A percentile compares a stretch with the other conserved stretches of the same genome.
These are phyloP conservation scores for Botrytis pseudocinerea DNA, from an alignment of 2,329 filamentous ascomycete species.

Conservation along the genomic window DNA sequence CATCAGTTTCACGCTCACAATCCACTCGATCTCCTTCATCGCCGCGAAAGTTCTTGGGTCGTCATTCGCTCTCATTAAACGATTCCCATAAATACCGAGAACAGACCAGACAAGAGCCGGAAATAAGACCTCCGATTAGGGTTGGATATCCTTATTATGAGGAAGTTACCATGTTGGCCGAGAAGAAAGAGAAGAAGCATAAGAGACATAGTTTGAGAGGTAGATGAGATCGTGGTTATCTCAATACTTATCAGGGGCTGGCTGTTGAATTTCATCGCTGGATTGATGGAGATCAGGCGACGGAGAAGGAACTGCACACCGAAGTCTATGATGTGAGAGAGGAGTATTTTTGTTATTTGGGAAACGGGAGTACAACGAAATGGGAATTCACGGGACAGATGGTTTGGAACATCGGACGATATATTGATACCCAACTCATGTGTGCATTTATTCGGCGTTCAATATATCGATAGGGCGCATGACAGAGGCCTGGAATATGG, in stretches of 20 bases:
- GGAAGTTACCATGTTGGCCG: constrained; percentile 17
- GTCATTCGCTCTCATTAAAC: constrained; percentile 3
- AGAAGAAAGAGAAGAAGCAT: constrained; percentile 7
- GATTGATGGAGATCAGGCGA: neutral
- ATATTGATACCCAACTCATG: constrained; percentile 23
- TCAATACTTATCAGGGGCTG: neutral
- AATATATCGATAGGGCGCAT: neutral
- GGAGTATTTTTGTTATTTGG: neutral
- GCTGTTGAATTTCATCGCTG: neutral
- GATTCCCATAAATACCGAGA: neutral
- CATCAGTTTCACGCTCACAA: constrained; percentile 6
- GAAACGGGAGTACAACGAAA: neutral
- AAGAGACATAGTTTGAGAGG: constrained; percentile 18
- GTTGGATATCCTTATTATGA: constrained; percentile 26
- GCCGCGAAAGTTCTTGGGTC: neutral
- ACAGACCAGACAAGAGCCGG: neutral
- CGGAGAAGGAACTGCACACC: neutral
- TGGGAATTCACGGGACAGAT: neutral
- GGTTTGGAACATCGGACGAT: neutral
- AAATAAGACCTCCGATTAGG: constrained; percentile 18
- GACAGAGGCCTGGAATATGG: neutral
- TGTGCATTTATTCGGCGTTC: constrained; percentile 15
- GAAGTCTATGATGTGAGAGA: neutral
- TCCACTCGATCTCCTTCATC: neutral
- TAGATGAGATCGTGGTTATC: neutral